Conservation (phyloP, 805 yeast species). For the Saturnispora ahearnii region DNA sequence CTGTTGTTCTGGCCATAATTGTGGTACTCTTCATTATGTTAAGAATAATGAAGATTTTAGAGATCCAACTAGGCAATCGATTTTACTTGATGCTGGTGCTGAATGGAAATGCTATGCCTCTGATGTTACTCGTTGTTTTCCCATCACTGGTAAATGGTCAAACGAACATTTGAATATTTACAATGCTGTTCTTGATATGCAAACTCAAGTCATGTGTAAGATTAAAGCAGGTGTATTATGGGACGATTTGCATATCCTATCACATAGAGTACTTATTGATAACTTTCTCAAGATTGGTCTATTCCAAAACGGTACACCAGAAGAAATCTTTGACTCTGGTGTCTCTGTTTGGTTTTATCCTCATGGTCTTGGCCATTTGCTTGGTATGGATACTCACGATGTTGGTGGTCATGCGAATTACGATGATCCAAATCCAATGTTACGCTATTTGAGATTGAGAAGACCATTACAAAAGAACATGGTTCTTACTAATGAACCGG, state of each 20-base stretch:
- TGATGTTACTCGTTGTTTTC: constrained; percentile 94
- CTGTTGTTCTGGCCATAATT: constrained; percentile 87
- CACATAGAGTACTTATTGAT: constrained; percentile 70
- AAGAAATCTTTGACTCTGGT: constrained; percentile 60
- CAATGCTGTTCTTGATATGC: constrained; percentile 76
- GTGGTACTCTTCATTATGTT: constrained; percentile 86
- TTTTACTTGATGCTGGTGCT: constrained; percentile 93
- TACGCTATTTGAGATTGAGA: constrained; percentile 72
- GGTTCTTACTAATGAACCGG: constrained; percentile 95
- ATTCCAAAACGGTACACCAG: constrained; percentile 46
- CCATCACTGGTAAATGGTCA: constrained; percentile 83
- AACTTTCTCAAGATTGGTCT: constrained; percentile 69
- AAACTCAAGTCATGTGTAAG: constrained; percentile 52
- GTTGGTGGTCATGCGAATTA: constrained; percentile 86
- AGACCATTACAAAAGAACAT: constrained; percentile 62
- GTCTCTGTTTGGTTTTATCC: constrained; percentile 81
- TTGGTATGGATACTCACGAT: constrained; percentile 96
- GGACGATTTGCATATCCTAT: constrained; percentile 75
- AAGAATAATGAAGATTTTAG: constrained; percentile 47
- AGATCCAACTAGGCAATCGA: constrained; percentile 50
- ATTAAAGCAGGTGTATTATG: constrained; percentile 78
- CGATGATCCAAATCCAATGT: constrained; percentile 69
- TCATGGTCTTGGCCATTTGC: constrained; percentile 89
- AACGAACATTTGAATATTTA: constrained; percentile 80
- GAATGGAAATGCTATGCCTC: constrained; percentile 91